phyloP scores from a whole-genome alignment of 345 rosid genomes.

The Crucihimalaya himalaica region DNA sequence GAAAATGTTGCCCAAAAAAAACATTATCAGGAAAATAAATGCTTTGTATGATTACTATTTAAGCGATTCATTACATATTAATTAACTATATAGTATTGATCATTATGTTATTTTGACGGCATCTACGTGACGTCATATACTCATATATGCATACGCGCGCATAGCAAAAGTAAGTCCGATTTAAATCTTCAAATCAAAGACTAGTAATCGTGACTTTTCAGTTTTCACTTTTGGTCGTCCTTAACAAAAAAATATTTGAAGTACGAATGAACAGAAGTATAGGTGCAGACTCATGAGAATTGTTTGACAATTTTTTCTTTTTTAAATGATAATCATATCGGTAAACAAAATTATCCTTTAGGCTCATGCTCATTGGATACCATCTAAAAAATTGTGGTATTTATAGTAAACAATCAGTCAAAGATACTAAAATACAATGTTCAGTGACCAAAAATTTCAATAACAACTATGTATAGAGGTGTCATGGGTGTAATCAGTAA shows the following conservation, averaged over 20 bases:
- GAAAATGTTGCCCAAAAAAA: neutral
- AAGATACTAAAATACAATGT: neutral
- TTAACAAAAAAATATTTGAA: neutral
- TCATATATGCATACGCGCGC: neutral
- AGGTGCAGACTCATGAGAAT: neutral
- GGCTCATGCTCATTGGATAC: neutral
- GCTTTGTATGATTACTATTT: neutral
- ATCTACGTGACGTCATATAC: neutral
- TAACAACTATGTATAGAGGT: too few species aligned
- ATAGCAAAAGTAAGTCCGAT: neutral
- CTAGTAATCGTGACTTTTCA: neutral
- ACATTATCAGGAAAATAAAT: neutral
- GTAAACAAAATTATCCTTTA: too few species aligned
- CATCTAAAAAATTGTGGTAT: neutral
- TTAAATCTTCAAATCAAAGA: neutral
- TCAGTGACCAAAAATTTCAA: too few species aligned
- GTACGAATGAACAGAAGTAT: neutral
- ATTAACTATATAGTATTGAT: too few species aligned
- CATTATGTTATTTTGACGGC: neutral
- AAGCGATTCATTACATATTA: neutral
- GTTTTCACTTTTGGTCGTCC: neutral
- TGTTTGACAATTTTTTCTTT: neutral
- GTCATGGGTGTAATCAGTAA: too few species aligned
- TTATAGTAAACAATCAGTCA: conserved; percentile 1
- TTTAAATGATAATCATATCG: too few species aligned